Conservation (phyloP, 148 eudicot species). For the Camellia sinensis region DNA sequence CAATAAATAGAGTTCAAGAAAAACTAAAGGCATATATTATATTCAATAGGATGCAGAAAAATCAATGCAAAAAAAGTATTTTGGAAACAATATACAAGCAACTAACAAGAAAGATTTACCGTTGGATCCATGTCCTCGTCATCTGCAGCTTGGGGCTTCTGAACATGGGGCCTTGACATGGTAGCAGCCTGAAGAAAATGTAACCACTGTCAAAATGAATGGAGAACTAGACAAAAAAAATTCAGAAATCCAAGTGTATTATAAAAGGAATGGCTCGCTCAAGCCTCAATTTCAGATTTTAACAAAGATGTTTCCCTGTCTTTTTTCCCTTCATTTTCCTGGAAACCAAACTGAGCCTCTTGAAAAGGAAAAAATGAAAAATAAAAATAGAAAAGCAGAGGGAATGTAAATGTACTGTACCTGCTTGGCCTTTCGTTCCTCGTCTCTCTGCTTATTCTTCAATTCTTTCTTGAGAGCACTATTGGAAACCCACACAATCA, state of each 20-base stretch:
- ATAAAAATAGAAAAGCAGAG: not conserved
- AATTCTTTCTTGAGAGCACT: slow-evolving; percentile 53
- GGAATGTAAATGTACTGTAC: slow-evolving; percentile 20
- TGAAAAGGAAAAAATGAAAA: not conserved
- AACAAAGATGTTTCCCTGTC: not conserved
- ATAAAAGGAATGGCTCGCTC: not conserved
- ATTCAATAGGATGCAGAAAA: not conserved
- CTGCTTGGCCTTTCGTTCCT: slow-evolving; percentile 64
- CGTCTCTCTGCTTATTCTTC: slow-evolving; percentile 54
- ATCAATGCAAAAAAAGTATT: not conserved
- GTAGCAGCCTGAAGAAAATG: slow-evolving; percentile 42
- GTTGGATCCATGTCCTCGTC: slow-evolving; percentile 97
- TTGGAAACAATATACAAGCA: not conserved
- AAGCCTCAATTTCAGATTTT: not conserved
- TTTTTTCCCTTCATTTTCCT: not conserved
- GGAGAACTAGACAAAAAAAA: not conserved
- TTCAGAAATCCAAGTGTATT: not conserved
- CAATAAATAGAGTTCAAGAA: slow-evolving; percentile 8
- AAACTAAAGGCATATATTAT: not conserved
- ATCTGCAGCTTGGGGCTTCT: slow-evolving; percentile 60
- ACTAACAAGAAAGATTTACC: slow-evolving; percentile 32
- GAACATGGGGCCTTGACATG: slow-evolving; percentile 37
- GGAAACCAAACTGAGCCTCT: not conserved
- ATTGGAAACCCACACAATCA: not conserved
- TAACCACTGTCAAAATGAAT: not conserved